Conservation (phyloP, 805 yeast genomes). For the Clavispora fructus region DNA sequence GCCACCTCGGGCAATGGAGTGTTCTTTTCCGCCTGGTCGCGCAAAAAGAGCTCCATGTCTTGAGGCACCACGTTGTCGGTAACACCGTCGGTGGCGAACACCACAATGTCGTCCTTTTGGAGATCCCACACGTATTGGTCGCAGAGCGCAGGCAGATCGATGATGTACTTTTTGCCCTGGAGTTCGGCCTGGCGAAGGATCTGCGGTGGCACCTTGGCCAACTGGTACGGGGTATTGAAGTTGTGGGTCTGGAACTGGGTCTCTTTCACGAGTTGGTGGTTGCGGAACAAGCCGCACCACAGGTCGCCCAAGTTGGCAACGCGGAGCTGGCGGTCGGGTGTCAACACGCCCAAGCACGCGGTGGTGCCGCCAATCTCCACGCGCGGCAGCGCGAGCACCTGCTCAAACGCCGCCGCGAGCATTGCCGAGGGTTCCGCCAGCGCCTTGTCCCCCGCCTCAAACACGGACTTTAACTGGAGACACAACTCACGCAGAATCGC, state of each 20-base stretch:
- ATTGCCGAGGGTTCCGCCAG: conserved; percentile 41
- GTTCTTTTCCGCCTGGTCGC: conserved; percentile 42
- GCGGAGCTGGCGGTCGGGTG: conserved; percentile 48
- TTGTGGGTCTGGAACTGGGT: conserved; percentile 78
- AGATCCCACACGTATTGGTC: conserved; percentile 64
- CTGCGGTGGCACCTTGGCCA: conserved; percentile 73
- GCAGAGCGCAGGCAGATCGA: conserved; percentile 65
- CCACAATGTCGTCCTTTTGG: conserved; percentile 64
- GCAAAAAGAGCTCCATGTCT: conserved; percentile 66
- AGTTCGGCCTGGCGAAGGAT: conserved; percentile 48
- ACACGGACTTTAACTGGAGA: conserved; percentile 42
- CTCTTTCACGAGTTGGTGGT: conserved; percentile 53
- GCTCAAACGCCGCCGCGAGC: conserved; percentile 51
- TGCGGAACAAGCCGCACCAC: conserved; percentile 84
- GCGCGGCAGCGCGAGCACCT: conserved; percentile 46
- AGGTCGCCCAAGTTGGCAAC: conserved; percentile 92
- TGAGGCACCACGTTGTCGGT: conserved; percentile 74
- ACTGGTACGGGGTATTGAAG: conserved; percentile 89
- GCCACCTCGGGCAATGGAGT: conserved; percentile 42
- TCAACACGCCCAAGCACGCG: conserved; percentile 74
- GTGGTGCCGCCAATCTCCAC: conserved; percentile 94
- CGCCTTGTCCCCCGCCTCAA: conserved; percentile 14
- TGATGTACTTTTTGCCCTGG: conserved; percentile 59
- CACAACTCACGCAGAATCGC: conserved; percentile 83
- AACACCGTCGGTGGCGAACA: conserved; percentile 92